Evolutionary conservation across 306 rosid genomes (phyloP).

Genomic region (Ceratonia siliqua): DNA sequence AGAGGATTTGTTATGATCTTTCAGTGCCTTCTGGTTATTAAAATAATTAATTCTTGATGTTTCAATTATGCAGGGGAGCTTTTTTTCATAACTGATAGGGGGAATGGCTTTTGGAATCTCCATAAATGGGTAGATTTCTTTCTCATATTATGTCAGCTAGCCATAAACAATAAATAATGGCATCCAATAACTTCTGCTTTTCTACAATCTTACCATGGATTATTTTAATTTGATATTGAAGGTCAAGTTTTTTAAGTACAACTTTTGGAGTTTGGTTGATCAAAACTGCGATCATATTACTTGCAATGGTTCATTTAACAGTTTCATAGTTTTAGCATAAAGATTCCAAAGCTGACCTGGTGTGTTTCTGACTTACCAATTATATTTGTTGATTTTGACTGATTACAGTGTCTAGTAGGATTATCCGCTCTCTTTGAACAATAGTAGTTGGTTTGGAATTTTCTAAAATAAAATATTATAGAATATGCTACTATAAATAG

Average conservation of each 20-base stretch:
- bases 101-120: conserved; percentile 89
- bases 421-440: background rate
- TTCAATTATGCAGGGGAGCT: conserved; percentile 77
- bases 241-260: background rate
- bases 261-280: background rate
- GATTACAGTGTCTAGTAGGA: background rate
- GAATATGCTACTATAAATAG: background rate
- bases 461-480: conserved; percentile 11
- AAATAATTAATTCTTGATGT: background rate
- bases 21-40: conserved; percentile 13
- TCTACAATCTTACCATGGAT: background rate
- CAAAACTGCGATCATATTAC: background rate
- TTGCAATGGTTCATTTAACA: conserved; percentile 6
- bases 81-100: conserved; percentile 79
- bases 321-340: background rate
- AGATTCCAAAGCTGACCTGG: background rate
- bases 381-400: conserved; percentile 9
- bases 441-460: background rate
- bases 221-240: conserved; percentile 14
- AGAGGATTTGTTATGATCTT: conserved; percentile 19
- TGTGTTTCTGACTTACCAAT: background rate
- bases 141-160: background rate
- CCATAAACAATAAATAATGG: background rate
- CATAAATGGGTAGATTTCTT: conserved; percentile 81
- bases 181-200: conserved; percentile 3